Conservation (phyloP, 2,329 filamentous ascomycete species). For the Penicillium frequentans region DNA sequence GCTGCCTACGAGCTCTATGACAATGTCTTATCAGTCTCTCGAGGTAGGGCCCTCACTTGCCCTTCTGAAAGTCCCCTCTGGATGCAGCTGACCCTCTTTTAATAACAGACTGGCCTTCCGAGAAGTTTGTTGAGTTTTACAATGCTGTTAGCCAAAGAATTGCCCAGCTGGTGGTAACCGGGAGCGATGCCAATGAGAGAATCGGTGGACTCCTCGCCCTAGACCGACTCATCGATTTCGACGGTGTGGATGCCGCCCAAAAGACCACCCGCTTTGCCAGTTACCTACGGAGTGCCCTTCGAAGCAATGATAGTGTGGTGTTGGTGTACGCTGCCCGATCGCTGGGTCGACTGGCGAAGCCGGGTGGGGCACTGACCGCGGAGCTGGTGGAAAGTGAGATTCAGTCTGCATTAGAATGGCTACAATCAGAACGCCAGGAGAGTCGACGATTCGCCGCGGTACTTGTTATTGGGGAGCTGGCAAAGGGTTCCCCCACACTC, state of each 20-base stretch:
- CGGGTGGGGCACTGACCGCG: conserved; percentile 89
- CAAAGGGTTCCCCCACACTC: conserved; percentile 87
- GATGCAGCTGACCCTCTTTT: conserved; percentile 11
- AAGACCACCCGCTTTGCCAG: conserved; percentile 95
- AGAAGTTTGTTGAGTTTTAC: conserved; percentile 74
- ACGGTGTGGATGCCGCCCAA: conserved; percentile 86
- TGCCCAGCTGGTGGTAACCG: conserved; percentile 75
- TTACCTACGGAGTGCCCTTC: conserved; percentile 81
- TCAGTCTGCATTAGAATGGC: conserved; percentile 92
- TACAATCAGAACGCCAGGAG: conserved; percentile 92
- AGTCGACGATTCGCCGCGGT: conserved; percentile 91
- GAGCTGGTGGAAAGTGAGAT: conserved; percentile 97
- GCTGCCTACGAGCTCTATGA: conserved; percentile 51
- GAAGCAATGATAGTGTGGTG: conserved; percentile 85
- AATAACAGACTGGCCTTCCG: conserved; percentile 68
- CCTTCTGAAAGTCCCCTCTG: background rate
- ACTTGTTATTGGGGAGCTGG: conserved; percentile 84
- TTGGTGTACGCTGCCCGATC: conserved; percentile 89
- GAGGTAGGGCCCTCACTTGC: conserved; percentile 36
- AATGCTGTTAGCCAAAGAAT: conserved; percentile 66
- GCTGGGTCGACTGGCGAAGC: conserved; percentile 84
- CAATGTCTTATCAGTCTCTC: conserved; percentile 46
- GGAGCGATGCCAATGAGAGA: conserved; percentile 81
- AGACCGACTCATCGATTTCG: conserved; percentile 91
- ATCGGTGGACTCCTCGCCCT: conserved; percentile 90